Base-by-base conservation (phyloP, 2,329 filamentous ascomycete genomes). In the Acrocalymma vagum region DNA sequence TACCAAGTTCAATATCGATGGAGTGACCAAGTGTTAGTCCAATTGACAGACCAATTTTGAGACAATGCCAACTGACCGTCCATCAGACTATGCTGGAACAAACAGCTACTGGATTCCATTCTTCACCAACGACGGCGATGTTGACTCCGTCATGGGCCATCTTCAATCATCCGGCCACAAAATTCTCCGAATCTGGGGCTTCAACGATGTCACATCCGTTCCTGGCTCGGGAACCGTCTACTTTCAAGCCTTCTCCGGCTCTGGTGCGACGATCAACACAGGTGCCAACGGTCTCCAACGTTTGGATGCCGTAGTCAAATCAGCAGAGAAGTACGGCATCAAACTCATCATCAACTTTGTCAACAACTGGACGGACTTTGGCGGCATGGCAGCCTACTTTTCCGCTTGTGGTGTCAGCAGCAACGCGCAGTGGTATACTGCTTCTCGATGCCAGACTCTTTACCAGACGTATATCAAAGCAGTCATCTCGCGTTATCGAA, bases 301-400 rank as follows among this genome's bases (percentile, higher is more conserved):
- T 10, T 78, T 88, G 2, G 85, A 88, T 58, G 81, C 81, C 37
- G 82, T 87, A 1, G 83, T 88, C 37, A 62, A 74, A 25, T 72
- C 79, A 0, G 84, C 84, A 5, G 82, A 85, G 62, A 72, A 73
- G 38, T 73, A 79, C 38, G 80, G 79, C 4, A 73, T 87, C 52
- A 84, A 85, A 62, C 70, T 87, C 5, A 84, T 87, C 46, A 78
- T 85, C 58, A 79, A 82, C 52, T 82, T 86, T 28, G 81, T 87
- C 39, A 88, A 88, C 69, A 82, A 87, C 69, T 88, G 84, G 84
- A 73, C 73, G 29, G 85, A 88, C 57, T 87, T 85, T 28, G 84
- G 84, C 18, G 83, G 84, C 31, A 85, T 86, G 69, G 72, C 74
- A 9, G 78, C 79, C 2, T 86, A 85, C 53, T 75, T 77, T 29